Evolutionary conservation across 306 rosid genomes (phyloP), one percentile per base, ranked within the genome.

Genomic region (Pyrus betulifolia): DNA sequence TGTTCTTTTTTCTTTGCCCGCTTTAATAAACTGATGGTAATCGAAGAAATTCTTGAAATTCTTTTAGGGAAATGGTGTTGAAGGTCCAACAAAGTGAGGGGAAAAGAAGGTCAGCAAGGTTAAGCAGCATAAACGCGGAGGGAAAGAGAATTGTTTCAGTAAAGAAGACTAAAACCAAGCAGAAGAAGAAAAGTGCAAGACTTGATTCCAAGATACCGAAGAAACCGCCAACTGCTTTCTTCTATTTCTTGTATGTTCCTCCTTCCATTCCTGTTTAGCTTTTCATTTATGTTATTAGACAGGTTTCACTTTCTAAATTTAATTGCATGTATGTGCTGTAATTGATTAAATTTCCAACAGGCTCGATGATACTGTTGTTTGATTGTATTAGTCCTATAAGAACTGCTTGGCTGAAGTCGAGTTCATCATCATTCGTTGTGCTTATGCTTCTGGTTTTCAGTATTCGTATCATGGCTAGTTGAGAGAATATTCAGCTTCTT

Each of bases 191-290:
- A 75, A 83, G 78, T 59, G 83, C 62, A 22, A 91, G 80, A 81
- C 45, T 90, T 81, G 97, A 90, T 80, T 82, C 91, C 81, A 80
- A 86, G 80, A 95, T 87, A 85, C 98, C 98, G 23, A 95, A 92
- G 95, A 95, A 95, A 79, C 99, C 99, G 11, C 99, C 97, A 28
- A 95, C 97, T 46, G 99, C 97, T 76, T 95, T 95, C 96, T 95
- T 95, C 88, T 92, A 83, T 87, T 95, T 88, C 86, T 78, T 95
- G 99, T 95, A 92, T 38, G 85, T 49, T 64, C 27, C n/a, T 60
- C 28, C 45, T 67, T 19, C 60, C 45, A 4, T 33, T 72, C 59
- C n/a, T 40, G 73, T 35, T 69, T 17, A 55, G 57, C 52, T 79
- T 77, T 21, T 60, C 51, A 30, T 52, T 31, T 74, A 52, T 76